These are phyloP conservation scores for Prunus persica DNA, from an alignment of 306 rosid species.

Conservation along the genomic window DNA sequence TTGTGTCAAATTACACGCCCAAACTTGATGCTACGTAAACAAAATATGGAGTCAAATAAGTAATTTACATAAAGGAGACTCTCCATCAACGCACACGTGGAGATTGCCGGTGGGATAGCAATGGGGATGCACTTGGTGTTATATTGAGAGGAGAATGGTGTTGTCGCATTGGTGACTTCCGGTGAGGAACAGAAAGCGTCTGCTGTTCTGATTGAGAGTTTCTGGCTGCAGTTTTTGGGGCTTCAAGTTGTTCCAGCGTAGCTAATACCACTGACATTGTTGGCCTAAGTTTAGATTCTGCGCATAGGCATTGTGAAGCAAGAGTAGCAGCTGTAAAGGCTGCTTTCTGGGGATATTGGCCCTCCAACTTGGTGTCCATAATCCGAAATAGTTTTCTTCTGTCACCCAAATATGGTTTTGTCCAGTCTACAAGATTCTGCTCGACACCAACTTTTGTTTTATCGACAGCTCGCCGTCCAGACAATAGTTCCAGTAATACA, in stretches of 20 bases:
- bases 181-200: conserved; percentile 21
- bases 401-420: conserved; percentile 73
- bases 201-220: conserved; percentile 43
- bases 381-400: conserved; percentile 73
- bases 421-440: conserved; percentile 87
- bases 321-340: conserved; percentile 74
- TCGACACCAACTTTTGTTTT: conserved; percentile 57
- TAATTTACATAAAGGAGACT: conserved; percentile 29
- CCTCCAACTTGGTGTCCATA: conserved; percentile 89
- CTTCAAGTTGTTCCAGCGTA: conserved; percentile 58
- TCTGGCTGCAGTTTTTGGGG: conserved; percentile 49
- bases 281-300: conserved; percentile 82
- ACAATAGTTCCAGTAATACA: conserved; percentile 73
- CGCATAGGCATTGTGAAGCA: conserved; percentile 66
- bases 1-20: conserved; percentile 30
- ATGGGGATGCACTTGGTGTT: conserved; percentile 59
- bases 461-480: conserved; percentile 80
- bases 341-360: conserved; percentile 82
- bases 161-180: conserved; percentile 49
- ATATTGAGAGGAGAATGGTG: conserved; percentile 40
- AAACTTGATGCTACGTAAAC: conserved; percentile 24
- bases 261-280: conserved; percentile 68
- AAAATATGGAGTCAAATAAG: conserved; percentile 22
- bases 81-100: conserved; percentile 31
- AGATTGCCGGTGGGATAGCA: conserved; percentile 51